Percentiles rank a stretch among this genome's conserved stretches.
phyloP scores from a whole-genome alignment of 805 yeast genomes.

The Wickerhamomyces hampshirensis region DNA sequence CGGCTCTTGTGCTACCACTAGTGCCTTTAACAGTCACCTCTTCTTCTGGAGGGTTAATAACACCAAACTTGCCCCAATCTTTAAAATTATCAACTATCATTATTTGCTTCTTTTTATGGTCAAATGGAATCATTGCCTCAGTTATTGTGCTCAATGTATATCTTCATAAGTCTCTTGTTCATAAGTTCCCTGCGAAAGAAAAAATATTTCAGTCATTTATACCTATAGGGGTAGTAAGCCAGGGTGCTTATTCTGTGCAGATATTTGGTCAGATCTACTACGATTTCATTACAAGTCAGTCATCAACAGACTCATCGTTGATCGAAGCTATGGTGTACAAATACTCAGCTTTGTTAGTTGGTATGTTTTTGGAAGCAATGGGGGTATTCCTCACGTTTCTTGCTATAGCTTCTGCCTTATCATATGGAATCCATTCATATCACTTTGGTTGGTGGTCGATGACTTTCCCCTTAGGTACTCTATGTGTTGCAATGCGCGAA shows the following conservation, averaged over 20 bases:
- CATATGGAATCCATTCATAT: slow-evolving; percentile 35
- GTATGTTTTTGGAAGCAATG: slow-evolving; percentile 43
- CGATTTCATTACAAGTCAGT: slow-evolving; percentile 14
- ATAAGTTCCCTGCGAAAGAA: slow-evolving; percentile 53
- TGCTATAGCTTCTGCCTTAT: slow-evolving; percentile 32
- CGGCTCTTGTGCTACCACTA: slow-evolving; percentile 66
- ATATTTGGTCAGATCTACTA: slow-evolving; percentile 43
- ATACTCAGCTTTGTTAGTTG: slow-evolving; percentile 33
- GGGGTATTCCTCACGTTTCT: slow-evolving; percentile 55
- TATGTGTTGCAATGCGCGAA: slow-evolving; percentile 56
- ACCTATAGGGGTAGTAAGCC: slow-evolving; percentile 83
- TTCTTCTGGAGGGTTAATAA: slow-evolving; percentile 61
- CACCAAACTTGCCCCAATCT: slow-evolving; percentile 36
- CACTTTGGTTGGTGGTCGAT: slow-evolving; percentile 70
- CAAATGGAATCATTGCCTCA: slow-evolving; percentile 61
- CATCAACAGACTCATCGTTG: slow-evolving; percentile 18
- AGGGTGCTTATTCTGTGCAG: slow-evolving; percentile 69
- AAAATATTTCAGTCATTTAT: slow-evolving; percentile 63
- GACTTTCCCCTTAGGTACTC: slow-evolving; percentile 88
- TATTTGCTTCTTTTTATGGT: slow-evolving; percentile 57
- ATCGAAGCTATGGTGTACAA: slow-evolving; percentile 28
- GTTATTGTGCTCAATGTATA: slow-evolving; percentile 51
- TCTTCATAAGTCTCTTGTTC: slow-evolving; percentile 52
- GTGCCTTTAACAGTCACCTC: slow-evolving; percentile 76
- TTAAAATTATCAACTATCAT: slow-evolving; percentile 49